Conservation (phyloP, 2,329 filamentous ascomycete species). For the Cladosporium sp. region DNA sequence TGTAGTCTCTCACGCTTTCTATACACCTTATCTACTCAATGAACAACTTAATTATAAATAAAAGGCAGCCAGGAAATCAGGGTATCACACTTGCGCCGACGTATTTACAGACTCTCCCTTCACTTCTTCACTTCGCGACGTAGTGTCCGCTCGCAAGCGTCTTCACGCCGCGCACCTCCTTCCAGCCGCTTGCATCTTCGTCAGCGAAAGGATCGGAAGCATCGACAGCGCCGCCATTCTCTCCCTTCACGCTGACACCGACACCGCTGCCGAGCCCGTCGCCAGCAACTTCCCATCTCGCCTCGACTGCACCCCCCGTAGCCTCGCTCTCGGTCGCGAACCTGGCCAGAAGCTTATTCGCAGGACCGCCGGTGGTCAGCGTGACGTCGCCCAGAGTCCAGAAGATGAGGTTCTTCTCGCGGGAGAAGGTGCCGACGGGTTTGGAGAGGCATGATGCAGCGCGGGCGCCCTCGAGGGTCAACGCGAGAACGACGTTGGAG, state of each 20-base stretch:
- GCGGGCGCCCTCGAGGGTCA: slow-evolving; percentile 66
- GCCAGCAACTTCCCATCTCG: slow-evolving; percentile 71
- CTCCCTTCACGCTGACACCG: slow-evolving; percentile 48
- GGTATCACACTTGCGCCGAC: slow-evolving; percentile 1
- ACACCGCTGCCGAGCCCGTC: slow-evolving; percentile 63
- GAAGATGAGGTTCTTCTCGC: slow-evolving; percentile 74
- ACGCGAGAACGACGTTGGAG: slow-evolving; percentile 73
- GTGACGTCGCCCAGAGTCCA: slow-evolving; percentile 79
- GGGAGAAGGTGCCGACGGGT: slow-evolving; percentile 74
- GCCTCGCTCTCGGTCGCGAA: slow-evolving; percentile 73
- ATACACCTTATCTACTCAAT: slow-evolving; percentile 8
- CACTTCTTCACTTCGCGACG: slow-evolving; percentile 16
- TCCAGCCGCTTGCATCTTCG: slow-evolving; percentile 60
- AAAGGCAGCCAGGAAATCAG: background rate
- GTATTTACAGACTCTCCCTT: background rate
- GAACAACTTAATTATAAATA: slow-evolving; percentile 2
- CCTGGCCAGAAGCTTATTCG: slow-evolving; percentile 78
- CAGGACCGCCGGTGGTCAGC: slow-evolving; percentile 55
- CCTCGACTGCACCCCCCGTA: slow-evolving; percentile 75
- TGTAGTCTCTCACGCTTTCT: background rate
- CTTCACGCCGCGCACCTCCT: slow-evolving; percentile 63
- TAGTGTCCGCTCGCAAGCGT: slow-evolving; percentile 78
- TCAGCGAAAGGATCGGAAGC: slow-evolving; percentile 71
- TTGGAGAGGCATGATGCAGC: slow-evolving; percentile 73
- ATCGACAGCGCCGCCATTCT: slow-evolving; percentile 46